Percentiles rank a stretch among this genome's conserved stretches.
These are phyloP conservation scores for Botryotinia convoluta DNA, from an alignment of 2,329 filamentous ascomycete species.

Conservation along the genomic window DNA sequence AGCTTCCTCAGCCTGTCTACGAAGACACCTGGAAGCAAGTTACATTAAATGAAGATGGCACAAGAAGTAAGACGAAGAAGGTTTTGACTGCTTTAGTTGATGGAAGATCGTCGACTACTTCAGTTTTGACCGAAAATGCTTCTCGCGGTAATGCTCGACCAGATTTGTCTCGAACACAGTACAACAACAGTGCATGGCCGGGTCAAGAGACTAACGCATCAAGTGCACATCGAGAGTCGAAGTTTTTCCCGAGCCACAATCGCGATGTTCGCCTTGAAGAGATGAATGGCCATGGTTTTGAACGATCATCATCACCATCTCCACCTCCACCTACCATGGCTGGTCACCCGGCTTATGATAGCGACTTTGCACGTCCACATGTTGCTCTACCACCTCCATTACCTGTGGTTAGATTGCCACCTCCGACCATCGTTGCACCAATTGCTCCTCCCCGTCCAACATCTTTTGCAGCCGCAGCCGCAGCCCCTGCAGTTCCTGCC, in stretches of 20 bases:
- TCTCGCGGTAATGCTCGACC: constrained; percentile 22
- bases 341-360: constrained; percentile 70
- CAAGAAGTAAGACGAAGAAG: constrained; percentile 31
- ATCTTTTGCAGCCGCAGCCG: constrained; percentile 45
- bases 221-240: constrained; percentile 52
- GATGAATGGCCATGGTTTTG: constrained; percentile 36
- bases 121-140: constrained; percentile 28
- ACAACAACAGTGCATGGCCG: constrained; percentile 36
- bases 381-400: constrained; percentile 68
- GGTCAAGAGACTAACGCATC: constrained; percentile 36
- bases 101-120: constrained; percentile 21
- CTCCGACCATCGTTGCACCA: constrained; percentile 44
- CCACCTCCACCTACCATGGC: constrained; percentile 70
- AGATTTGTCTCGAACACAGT: constrained; percentile 28
- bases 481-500: constrained; percentile 33
- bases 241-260: constrained; percentile 55
- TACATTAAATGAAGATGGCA: constrained; percentile 35
- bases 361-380: constrained; percentile 61
- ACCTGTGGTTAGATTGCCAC: constrained; percentile 76
- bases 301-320: constrained; percentile 54
- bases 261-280: constrained; percentile 48
- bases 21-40: constrained; percentile 38
- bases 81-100: constrained; percentile 29
- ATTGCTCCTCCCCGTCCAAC: constrained; percentile 45
- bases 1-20: constrained; percentile 27